Percentiles rank a stretch among this genome's conserved stretches.
phyloP scores from a whole-genome alignment of 73 alveolate species.

The Paramecium primaurelia region DNA sequence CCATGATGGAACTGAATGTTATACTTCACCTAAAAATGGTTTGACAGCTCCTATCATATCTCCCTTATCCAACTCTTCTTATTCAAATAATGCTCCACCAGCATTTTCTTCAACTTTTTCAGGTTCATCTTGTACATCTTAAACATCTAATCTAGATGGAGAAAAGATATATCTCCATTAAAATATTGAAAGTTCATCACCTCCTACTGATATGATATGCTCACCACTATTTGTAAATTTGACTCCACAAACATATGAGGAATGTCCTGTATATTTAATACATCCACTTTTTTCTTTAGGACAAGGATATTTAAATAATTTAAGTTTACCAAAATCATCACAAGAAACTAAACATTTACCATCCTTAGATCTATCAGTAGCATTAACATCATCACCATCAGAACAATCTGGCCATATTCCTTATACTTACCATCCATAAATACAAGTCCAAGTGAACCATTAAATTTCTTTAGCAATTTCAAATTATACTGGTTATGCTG shows the following conservation, averaged over 20 bases:
- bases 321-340: constrained; percentile 96
- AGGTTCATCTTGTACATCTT: constrained; percentile 42
- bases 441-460: constrained; percentile 92
- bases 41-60: constrained; percentile 76
- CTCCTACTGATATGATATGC: constrained; percentile 92
- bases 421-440: constrained; percentile 96
- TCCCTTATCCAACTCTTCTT: constrained; percentile 82
- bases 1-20: constrained; percentile 80
- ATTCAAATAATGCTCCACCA: constrained; percentile 72
- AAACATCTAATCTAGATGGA: constrained; percentile 68
- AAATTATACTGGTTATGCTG: constrained; percentile 59
- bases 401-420: constrained; percentile 98
- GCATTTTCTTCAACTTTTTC: constrained; percentile 63
- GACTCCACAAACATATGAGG: constrained; percentile 95
- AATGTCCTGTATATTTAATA: constrained; percentile 93
- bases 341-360: constrained; percentile 84
- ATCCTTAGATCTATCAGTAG: constrained; percentile 89
- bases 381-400: constrained; percentile 96
- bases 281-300: constrained; percentile 77
- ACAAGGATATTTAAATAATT: constrained; percentile 92
- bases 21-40: constrained; percentile 90
- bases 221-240: constrained; percentile 80
- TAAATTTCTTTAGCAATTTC: constrained; percentile 68
- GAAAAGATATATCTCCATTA: constrained; percentile 88
- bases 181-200: constrained; percentile 94